Percentiles rank a stretch among this genome's conserved stretches.
These are phyloP conservation scores for Naganishia friedmannii DNA, from an alignment of 768 basidiomycete species.

Conservation along the genomic window DNA sequence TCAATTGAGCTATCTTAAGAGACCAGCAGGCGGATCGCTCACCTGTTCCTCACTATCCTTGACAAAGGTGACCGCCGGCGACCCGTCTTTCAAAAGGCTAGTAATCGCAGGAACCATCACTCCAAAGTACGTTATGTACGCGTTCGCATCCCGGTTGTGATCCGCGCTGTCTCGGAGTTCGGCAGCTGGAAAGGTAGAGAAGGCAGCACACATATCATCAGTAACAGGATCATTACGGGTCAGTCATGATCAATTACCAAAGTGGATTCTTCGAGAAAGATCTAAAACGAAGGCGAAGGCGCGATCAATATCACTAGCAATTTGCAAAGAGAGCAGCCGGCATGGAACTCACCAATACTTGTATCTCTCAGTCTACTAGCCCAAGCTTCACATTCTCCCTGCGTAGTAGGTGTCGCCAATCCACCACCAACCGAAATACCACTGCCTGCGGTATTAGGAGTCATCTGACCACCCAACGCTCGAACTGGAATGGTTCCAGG, in stretches of 20 bases:
- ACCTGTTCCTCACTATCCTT: slow-evolving; percentile 52
- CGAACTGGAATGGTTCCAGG: not conserved
- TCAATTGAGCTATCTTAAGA: not conserved
- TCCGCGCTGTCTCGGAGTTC: slow-evolving; percentile 51
- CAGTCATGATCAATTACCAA: not conserved
- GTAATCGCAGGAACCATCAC: slow-evolving; percentile 38
- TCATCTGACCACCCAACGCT: slow-evolving; percentile 1
- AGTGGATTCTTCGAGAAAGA: slow-evolving; percentile 14
- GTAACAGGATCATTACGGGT: not conserved
- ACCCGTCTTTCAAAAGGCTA: slow-evolving; percentile 42
- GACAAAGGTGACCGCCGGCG: slow-evolving; percentile 53
- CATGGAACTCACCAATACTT: slow-evolving; percentile 34
- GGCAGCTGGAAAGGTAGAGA: slow-evolving; percentile 28
- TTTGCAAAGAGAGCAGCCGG: not conserved
- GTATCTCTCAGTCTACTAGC: slow-evolving; percentile 47
- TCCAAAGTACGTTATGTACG: slow-evolving; percentile 45
- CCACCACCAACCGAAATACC: slow-evolving; percentile 32
- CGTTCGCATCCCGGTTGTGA: slow-evolving; percentile 41
- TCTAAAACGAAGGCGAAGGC: not conserved
- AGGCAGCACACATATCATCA: slow-evolving; percentile 16
- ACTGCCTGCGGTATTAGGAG: not conserved
- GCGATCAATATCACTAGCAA: not conserved
- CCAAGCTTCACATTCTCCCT: slow-evolving; percentile 47
- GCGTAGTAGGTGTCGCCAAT: slow-evolving; percentile 36
- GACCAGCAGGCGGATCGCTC: slow-evolving; percentile 2